These are phyloP conservation scores for Rhazya stricta DNA, from an alignment of 257 asterid species.

Conservation along the genomic window DNA sequence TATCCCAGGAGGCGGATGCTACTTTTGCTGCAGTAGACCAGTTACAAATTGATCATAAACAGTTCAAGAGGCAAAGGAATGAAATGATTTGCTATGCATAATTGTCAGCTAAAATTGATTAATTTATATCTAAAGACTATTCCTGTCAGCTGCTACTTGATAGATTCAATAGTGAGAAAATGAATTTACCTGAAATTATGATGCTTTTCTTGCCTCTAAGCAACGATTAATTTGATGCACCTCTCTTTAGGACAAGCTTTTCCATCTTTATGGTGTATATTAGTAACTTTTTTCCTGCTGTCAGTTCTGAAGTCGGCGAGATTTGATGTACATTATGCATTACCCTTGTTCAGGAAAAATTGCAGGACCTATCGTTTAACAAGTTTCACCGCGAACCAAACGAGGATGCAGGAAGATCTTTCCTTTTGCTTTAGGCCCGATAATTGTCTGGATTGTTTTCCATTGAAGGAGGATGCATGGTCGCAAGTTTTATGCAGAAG, in stretches of 20 bases:
- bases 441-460: too few relatives aligned
- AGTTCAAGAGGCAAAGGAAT: slow-evolving; percentile 24
- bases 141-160: slow-evolving; percentile 21
- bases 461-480: too few relatives aligned
- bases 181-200: slow-evolving; percentile 27
- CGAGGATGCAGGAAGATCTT: too few relatives aligned
- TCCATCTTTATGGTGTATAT: slow-evolving; percentile 23
- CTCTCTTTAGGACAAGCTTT: slow-evolving; percentile 21
- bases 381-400: too few relatives aligned
- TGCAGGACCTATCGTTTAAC: too few relatives aligned
- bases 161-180: slow-evolving; percentile 26
- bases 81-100: slow-evolving; percentile 31
- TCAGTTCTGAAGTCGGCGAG: too few relatives aligned
- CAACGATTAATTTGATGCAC: slow-evolving; percentile 12
- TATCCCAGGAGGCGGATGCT: slow-evolving; percentile 32
- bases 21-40: slow-evolving; percentile 41
- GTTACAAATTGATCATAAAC: slow-evolving; percentile 19
- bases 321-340: too few relatives aligned
- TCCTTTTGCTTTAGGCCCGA: too few relatives aligned
- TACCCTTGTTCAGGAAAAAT: too few relatives aligned
- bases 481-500: too few relatives aligned
- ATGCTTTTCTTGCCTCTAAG: slow-evolving; percentile 4
- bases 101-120: slow-evolving; percentile 33
- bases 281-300: too few relatives aligned
- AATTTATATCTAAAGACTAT: slow-evolving; percentile 22